Conservation (phyloP, 2,329 filamentous ascomycete species). For the Pestalotiopsis sp. region DNA sequence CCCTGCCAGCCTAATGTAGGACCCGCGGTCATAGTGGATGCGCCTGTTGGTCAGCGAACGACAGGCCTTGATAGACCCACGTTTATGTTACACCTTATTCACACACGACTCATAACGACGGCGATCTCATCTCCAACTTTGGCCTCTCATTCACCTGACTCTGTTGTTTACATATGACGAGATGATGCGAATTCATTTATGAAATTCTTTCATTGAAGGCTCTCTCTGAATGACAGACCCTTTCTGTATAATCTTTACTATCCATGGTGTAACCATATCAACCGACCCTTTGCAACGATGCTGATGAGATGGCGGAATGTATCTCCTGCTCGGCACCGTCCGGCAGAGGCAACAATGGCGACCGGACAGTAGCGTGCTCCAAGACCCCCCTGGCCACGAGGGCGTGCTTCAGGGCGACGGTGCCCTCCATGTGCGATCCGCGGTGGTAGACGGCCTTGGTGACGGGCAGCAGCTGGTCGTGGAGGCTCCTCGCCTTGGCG, state of each 20-base stretch:
- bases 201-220: too few species aligned
- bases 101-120: neutral
- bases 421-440: slow-evolving; percentile 57
- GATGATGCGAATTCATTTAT: too few species aligned
- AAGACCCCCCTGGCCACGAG: slow-evolving; percentile 52
- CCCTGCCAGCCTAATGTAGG: neutral
- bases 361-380: slow-evolving; percentile 50
- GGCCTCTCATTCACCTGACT: too few species aligned
- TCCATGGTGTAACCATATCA: neutral
- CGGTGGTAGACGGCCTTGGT: slow-evolving; percentile 57
- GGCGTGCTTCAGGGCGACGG: slow-evolving; percentile 52
- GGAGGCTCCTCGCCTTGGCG: slow-evolving; percentile 46
- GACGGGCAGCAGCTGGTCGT: slow-evolving; percentile 50
- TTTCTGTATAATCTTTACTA: neutral
- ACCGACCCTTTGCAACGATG: slow-evolving; percentile 8
- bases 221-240: neutral
- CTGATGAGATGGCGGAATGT: slow-evolving; percentile 37
- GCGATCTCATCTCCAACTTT: too few species aligned
- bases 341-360: slow-evolving; percentile 44
- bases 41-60: neutral
- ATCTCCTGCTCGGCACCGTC: slow-evolving; percentile 45
- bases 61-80: neutral
- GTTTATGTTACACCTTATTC: neutral
- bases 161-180: too few species aligned
- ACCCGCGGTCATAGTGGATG: neutral